These are phyloP conservation scores for Populus simonii DNA, from an alignment of 345 rosid species.

Conservation along the genomic window DNA sequence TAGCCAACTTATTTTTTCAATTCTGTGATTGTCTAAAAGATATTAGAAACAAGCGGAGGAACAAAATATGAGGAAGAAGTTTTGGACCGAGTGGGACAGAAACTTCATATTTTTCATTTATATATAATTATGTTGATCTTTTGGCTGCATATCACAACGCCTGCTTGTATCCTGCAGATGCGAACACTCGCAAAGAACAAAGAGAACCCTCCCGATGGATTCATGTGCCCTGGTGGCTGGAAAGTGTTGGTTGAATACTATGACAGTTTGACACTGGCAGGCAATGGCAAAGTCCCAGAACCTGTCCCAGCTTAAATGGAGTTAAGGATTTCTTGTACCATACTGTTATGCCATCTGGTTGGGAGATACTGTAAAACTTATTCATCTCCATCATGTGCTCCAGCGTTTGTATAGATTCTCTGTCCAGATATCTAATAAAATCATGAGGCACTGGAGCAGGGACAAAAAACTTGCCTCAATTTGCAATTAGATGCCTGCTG, in stretches of 20 bases:
- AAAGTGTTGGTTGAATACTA: constrained; percentile 85
- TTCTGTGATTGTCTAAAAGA: not conserved
- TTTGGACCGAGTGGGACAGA: not conserved
- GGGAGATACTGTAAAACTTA: constrained; percentile 18
- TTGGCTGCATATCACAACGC: not conserved
- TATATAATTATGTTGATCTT: not conserved
- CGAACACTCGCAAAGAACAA: constrained; percentile 86
- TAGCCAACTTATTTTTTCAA: not conserved
- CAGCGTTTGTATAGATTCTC: constrained; percentile 13
- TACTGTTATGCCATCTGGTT: constrained; percentile 17
- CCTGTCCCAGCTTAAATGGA: constrained; percentile 54
- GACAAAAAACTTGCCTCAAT: constrained; percentile 27
- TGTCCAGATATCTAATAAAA: constrained; percentile 30
- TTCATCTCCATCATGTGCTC: constrained; percentile 17
- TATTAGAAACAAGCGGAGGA: not conserved
- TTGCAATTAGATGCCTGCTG: constrained; percentile 23
- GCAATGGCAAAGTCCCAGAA: constrained; percentile 51
- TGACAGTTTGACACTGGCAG: constrained; percentile 56
- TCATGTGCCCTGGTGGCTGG: constrained; percentile 99
- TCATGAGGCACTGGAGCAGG: constrained; percentile 17
- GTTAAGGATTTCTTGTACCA: constrained; percentile 13
- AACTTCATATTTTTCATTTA: not conserved
- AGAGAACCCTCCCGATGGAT: constrained; percentile 91
- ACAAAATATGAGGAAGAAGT: not conserved
- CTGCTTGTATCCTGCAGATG: constrained; percentile 53